Conservation (phyloP, 345 rosid genomes). For the Anacardium occidentale region DNA sequence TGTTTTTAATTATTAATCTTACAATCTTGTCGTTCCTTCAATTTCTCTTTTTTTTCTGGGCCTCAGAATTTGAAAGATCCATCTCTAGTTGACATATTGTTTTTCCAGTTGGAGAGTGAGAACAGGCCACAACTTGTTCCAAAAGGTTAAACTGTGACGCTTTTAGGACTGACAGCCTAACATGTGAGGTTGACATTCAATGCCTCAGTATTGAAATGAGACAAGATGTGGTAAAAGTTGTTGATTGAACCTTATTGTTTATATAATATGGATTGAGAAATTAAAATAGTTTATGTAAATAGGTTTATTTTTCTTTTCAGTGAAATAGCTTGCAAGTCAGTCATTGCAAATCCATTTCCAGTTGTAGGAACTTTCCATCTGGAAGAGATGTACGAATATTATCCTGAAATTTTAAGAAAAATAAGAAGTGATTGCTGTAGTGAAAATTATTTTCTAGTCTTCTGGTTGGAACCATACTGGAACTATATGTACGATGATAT, state of each 20-base stretch:
- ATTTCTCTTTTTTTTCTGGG: background rate
- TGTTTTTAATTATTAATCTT: background rate
- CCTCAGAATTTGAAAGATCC: constrained; percentile 22
- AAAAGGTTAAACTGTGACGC: constrained; percentile 3
- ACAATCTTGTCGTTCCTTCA: background rate
- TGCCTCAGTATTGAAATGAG: background rate
- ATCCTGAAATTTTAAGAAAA: background rate
- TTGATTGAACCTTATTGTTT: background rate
- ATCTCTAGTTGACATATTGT: background rate
- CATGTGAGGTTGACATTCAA: constrained; percentile 11
- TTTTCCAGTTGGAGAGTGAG: background rate
- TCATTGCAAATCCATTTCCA: background rate
- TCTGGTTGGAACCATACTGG: background rate
- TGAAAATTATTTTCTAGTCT: background rate
- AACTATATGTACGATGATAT: background rate
- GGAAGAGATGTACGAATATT: background rate
- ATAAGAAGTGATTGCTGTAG: background rate
- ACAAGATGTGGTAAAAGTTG: background rate
- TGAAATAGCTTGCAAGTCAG: background rate
- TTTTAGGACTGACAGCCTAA: background rate
- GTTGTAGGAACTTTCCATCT: background rate
- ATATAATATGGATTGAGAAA: background rate
- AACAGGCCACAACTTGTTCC: background rate
- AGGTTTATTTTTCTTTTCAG: background rate
- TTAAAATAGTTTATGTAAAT: background rate